These are phyloP conservation scores for Chimonanthus salicifolius DNA, from an alignment of 164 flowering plant species.

Conservation along the genomic window DNA sequence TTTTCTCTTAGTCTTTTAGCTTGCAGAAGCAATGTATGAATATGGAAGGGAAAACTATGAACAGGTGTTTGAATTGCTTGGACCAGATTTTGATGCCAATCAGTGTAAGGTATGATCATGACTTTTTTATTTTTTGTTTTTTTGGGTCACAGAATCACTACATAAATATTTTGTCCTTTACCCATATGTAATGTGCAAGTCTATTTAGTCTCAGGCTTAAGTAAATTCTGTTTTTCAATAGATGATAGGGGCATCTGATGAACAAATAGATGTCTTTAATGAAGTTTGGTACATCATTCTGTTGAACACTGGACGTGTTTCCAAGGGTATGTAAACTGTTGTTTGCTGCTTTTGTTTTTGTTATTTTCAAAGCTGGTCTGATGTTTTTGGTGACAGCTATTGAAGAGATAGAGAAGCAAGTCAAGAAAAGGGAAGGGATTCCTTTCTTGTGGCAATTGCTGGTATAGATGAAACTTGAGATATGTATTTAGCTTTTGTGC, in stretches of 20 bases:
- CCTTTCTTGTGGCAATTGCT: slow-evolving; percentile 81
- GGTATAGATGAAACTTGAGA: slow-evolving; percentile 36
- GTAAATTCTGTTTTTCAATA: slow-evolving; percentile 12
- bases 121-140: neutral
- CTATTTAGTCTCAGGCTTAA: neutral
- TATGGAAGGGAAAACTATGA: slow-evolving; percentile 57
- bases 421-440: slow-evolving; percentile 49
- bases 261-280: slow-evolving; percentile 81
- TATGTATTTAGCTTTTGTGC: neutral
- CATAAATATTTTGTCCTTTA: no score
- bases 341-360: neutral
- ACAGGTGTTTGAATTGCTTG: slow-evolving; percentile 52
- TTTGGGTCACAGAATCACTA: neutral
- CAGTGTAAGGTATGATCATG: slow-evolving; percentile 48
- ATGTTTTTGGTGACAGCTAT: slow-evolving; percentile 44
- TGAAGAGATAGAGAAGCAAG: slow-evolving; percentile 50
- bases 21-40: slow-evolving; percentile 73
- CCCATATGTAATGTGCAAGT: neutral
- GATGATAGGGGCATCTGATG: slow-evolving; percentile 89
- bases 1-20: slow-evolving; percentile 31
- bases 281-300: slow-evolving; percentile 65
- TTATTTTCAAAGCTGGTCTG: slow-evolving; percentile 1
- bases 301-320: slow-evolving; percentile 44
- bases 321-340: slow-evolving; percentile 35
- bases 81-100: slow-evolving; percentile 60